phyloP scores from a whole-genome alignment of 2,329 filamentous ascomycete species.

The Colletotrichum tofieldiae region DNA sequence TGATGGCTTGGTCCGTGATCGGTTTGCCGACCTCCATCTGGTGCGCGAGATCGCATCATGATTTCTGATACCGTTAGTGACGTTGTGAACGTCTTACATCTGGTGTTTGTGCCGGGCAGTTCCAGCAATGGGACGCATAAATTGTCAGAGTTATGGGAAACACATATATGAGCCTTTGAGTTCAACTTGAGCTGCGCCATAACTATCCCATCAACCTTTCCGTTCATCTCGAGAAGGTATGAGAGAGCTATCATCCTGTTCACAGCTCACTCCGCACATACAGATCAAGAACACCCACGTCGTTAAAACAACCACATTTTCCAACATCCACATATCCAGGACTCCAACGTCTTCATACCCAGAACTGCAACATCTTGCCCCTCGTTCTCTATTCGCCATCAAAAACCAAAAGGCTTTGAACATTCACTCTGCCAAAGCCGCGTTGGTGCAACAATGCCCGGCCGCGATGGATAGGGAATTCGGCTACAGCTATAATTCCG shows the following conservation, averaged over 20 bases:
- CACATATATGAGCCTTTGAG: too few species aligned
- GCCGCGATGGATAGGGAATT: slow-evolving; percentile 71
- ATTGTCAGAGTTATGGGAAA: too few species aligned
- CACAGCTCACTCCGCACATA: background rate
- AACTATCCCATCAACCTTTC: too few species aligned
- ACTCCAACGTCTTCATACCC: background rate
- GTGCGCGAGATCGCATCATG: too few species aligned
- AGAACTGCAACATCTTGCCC: background rate
- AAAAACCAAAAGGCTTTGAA: slow-evolving; percentile 68
- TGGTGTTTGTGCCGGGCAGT: too few species aligned
- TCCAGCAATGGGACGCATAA: too few species aligned
- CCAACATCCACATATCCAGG: background rate
- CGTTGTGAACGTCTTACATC: too few species aligned
- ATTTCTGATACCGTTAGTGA: too few species aligned
- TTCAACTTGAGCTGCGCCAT: too few species aligned
- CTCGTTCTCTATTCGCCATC: background rate
- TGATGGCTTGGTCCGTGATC: too few species aligned
- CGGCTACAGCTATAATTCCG: slow-evolving; percentile 68
- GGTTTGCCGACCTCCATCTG: too few species aligned
- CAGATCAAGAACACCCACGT: background rate
- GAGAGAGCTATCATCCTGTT: background rate
- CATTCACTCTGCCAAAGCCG: slow-evolving; percentile 65
- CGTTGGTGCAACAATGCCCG: slow-evolving; percentile 59
- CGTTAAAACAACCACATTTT: background rate
- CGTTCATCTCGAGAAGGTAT: too few species aligned